These are phyloP conservation scores for Penicillium lagena DNA, from an alignment of 495 filamentous ascomycete species.

Conservation along the genomic window DNA sequence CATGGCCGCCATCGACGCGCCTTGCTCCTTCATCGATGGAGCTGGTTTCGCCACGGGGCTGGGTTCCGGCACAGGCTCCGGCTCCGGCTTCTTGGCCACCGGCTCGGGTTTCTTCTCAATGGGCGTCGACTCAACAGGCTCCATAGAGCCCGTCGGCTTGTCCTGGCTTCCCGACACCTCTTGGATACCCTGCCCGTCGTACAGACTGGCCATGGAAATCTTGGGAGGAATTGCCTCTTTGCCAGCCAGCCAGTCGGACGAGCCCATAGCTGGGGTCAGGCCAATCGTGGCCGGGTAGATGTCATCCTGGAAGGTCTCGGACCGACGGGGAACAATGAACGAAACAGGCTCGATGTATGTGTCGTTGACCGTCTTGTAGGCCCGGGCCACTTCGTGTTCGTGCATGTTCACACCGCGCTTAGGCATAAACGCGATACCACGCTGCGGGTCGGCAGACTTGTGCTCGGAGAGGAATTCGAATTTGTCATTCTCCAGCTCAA, in stretches of 20 bases:
- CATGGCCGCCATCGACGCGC: constrained; percentile 73
- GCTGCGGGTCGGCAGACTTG: constrained; percentile 89
- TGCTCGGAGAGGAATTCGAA: constrained; percentile 95
- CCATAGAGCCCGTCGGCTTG: constrained; percentile 47
- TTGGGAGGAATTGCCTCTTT: constrained; percentile 79
- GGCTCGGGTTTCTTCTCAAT: constrained; percentile 47
- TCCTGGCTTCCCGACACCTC: constrained; percentile 64
- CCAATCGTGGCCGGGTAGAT: constrained; percentile 86
- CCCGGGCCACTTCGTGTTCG: constrained; percentile 93
- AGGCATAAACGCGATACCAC: constrained; percentile 90
- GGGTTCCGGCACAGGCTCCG: constrained; percentile 32
- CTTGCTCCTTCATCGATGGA: constrained; percentile 73
- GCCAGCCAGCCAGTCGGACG: constrained; percentile 79
- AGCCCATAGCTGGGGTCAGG: constrained; percentile 67
- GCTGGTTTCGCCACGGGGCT: constrained; percentile 46
- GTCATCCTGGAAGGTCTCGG: constrained; percentile 96
- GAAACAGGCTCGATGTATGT: constrained; percentile 92
- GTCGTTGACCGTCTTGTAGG: constrained; percentile 95
- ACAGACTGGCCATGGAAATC: constrained; percentile 88
- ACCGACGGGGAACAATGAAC: constrained; percentile 89
- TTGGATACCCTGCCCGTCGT: constrained; percentile 70
- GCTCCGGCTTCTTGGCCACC: constrained; percentile 27
- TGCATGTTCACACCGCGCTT: constrained; percentile 93
- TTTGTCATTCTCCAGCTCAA: constrained; percentile 94
- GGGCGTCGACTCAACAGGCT: constrained; percentile 38